Conservation (phyloP, 768 basidiomycete genomes). For the Suillus hirtellus region DNA sequence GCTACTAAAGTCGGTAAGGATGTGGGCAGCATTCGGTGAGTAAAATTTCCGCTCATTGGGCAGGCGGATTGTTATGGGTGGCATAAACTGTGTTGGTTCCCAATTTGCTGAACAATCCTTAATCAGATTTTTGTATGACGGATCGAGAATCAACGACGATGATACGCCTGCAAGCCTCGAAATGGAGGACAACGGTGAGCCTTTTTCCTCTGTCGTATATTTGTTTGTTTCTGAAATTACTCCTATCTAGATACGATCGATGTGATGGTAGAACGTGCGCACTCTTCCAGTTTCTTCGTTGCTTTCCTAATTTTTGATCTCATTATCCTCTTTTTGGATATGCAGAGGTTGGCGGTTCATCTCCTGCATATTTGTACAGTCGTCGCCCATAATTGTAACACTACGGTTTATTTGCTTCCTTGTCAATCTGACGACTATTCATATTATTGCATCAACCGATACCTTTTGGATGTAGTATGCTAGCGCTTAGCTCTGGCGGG, state of each 20-base stretch:
- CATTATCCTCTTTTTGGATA: slow-evolving; percentile 4
- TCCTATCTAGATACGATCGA: slow-evolving; percentile 77
- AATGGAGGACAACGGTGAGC: slow-evolving; percentile 85
- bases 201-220: slow-evolving; percentile 11
- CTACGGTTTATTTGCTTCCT: slow-evolving; percentile 11
- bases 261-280: slow-evolving; percentile 94
- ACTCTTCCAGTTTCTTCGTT: slow-evolving; percentile 12
- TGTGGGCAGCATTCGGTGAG: slow-evolving; percentile 82
- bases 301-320: slow-evolving; percentile 12
- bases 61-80: background rate
- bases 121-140: slow-evolving; percentile 90
- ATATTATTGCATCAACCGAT: background rate
- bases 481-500: background rate
- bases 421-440: slow-evolving; percentile 5
- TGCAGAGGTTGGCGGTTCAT: slow-evolving; percentile 48
- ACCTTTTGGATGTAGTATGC: background rate
- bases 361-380: slow-evolving; percentile 14
- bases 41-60: slow-evolving; percentile 11
- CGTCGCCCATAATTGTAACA: slow-evolving; percentile 16
- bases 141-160: slow-evolving; percentile 79
- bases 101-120: slow-evolving; percentile 2
- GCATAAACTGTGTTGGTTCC: background rate
- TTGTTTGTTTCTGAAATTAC: slow-evolving; percentile 10
- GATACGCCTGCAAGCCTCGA: slow-evolving; percentile 85
- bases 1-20: slow-evolving; percentile 93